Conservation (phyloP, 2,329 filamentous ascomycete genomes). For the Chaetomiaceae sp. region DNA sequence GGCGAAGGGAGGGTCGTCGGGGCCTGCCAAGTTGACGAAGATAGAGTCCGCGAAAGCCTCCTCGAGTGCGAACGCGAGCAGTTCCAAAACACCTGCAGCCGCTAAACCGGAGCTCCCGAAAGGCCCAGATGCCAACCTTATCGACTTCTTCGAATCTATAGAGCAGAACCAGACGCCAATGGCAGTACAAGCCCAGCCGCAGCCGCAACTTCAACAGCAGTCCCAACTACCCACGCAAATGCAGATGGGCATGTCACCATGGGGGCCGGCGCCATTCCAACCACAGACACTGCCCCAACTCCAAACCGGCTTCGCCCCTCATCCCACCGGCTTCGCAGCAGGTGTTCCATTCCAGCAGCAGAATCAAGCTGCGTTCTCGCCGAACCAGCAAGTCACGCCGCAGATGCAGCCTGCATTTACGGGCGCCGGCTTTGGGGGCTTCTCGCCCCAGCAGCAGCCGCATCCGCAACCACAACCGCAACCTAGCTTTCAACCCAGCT, state of each 20-base stretch:
- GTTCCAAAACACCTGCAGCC: slow-evolving; percentile 24
- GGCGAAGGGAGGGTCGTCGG: slow-evolving; percentile 35
- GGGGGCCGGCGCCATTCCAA: slow-evolving; percentile 31
- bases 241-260: slow-evolving; percentile 34
- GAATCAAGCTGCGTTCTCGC: slow-evolving; percentile 26
- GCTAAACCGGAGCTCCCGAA: slow-evolving; percentile 46
- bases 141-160: slow-evolving; percentile 92
- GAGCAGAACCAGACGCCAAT: slow-evolving; percentile 79
- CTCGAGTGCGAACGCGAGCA: slow-evolving; percentile 31
- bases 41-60: slow-evolving; percentile 33
- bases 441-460: too few relatives aligned
- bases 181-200: slow-evolving; percentile 40
- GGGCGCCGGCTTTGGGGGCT: slow-evolving; percentile 79
- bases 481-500: slow-evolving; percentile 46
- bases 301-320: slow-evolving; percentile 36
- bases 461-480: slow-evolving; percentile 66
- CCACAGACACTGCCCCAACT: slow-evolving; percentile 34
- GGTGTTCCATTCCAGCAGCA: slow-evolving; percentile 37
- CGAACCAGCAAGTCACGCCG: slow-evolving; percentile 36
- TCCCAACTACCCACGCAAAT: slow-evolving; percentile 29
- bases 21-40: slow-evolving; percentile 29
- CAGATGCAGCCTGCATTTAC: slow-evolving; percentile 48
- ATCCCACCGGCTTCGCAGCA: slow-evolving; percentile 35
- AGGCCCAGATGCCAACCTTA: slow-evolving; percentile 69
- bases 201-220: slow-evolving; percentile 33